Base-by-base conservation (phyloP, 2,329 filamentous ascomycete species). In the Fusarium beomiforme region DNA sequence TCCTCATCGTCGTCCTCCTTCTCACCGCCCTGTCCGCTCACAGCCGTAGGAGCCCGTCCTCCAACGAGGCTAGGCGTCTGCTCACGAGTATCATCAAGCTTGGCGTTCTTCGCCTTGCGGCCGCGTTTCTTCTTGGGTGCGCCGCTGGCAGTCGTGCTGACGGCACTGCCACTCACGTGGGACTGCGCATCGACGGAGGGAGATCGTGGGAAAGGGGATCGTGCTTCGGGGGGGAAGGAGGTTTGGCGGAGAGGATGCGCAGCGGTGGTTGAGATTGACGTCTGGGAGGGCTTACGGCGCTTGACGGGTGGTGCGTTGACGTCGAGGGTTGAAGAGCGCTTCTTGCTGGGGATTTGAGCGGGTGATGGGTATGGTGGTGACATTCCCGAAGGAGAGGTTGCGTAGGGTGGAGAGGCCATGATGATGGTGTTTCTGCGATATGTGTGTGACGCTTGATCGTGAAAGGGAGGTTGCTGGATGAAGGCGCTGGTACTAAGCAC, bases 161-260 rank as follows among this genome's bases (percentile, higher is more conserved):
- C 85, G 49, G 87, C 87, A 51, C 89, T 90, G 34, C 89, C 90
- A 68, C 89, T 89, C 19, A 90, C 86, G 46, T 89, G 83, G 39
- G 87, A 90, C 59, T 84, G 83, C 12, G 82, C 85, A 63, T 92
- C 91, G 54, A 90, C 84, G 3, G 89, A 92, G 0, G 91, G 91
- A 0, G 91, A 93, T 19, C 91, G 88, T 21, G 85, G 85, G 42
- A 86, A 86, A 0, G 88, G 85, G 5, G 88, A 89, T 24, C 84
- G 80, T 36, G 80, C 81, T 58, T 88, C 91, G 29, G 92, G 92
- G 0, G 92, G 92, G 77, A 94, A 96, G 0, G 92, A 94, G 8
- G 93, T 95, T 77, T 94, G 92, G 41, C 93, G 92, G 3, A 96
- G 88, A 3, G 91, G 92, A 71, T 93, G 92, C 1, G 87, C 84